Conservation (phyloP, 371 early-diverging fungal genomes). For the Basidiobolus meristosporus region DNA sequence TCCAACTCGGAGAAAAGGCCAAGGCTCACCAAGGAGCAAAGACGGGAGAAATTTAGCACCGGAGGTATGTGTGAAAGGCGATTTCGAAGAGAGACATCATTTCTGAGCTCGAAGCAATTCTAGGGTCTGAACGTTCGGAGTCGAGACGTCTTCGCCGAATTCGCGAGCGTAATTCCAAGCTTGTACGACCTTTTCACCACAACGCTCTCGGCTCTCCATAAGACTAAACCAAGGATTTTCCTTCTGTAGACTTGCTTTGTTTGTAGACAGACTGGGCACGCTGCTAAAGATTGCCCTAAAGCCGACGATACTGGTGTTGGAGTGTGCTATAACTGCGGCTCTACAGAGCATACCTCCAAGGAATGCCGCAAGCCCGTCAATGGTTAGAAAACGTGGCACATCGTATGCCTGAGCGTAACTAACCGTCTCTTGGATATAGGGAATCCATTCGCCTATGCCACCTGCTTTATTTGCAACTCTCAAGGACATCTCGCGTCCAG, state of each 20-base stretch:
- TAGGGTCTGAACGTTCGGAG: neutral
- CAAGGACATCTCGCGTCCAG: conserved; percentile 65
- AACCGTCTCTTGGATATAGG: neutral
- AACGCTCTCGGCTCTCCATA: too few relatives aligned
- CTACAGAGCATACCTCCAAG: conserved; percentile 58
- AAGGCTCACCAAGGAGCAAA: neutral
- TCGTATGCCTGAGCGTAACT: neutral
- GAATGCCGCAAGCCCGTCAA: conserved; percentile 32
- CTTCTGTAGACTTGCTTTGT: conserved; percentile 47
- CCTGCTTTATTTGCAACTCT: conserved; percentile 71
- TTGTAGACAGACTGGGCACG: conserved; percentile 70
- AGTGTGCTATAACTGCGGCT: conserved; percentile 77
- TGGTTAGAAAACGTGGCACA: neutral
- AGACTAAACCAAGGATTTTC: neutral
- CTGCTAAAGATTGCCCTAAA: conserved; percentile 57
- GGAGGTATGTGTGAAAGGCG: neutral
- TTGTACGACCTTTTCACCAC: too few relatives aligned
- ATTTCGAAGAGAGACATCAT: neutral
- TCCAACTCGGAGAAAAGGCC: neutral
- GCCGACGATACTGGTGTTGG: conserved; percentile 22
- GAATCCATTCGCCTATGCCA: conserved; percentile 37
- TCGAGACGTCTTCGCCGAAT: conserved; percentile 16
- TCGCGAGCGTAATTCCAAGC: neutral
- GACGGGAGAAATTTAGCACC: neutral
- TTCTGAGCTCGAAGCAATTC: neutral